These are phyloP conservation scores for Zarea fungicola DNA, from an alignment of 2,329 filamentous ascomycete genomes.

Conservation along the genomic window DNA sequence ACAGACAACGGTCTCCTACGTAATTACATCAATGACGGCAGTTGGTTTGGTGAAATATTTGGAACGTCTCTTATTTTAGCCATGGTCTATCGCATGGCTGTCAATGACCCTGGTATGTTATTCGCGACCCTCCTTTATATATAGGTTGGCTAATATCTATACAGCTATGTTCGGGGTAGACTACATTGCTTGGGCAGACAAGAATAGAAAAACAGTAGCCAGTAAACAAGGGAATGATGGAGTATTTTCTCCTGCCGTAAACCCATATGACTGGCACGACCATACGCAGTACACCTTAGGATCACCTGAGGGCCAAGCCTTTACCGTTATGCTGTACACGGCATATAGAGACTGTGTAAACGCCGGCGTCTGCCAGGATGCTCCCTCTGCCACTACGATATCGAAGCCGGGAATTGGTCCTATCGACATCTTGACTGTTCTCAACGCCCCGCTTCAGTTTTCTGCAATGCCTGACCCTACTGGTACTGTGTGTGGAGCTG, in stretches of 20 bases:
- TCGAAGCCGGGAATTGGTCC: too few species aligned
- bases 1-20: constrained; percentile 10
- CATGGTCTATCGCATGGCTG: constrained; percentile 15
- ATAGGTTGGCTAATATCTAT: too few species aligned
- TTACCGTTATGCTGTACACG: constrained; percentile 14
- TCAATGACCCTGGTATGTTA: too few species aligned
- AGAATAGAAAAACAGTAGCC: constrained; percentile 4
- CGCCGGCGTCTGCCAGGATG: constrained; percentile 4
- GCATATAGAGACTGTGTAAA: constrained; percentile 15
- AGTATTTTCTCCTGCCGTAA: constrained; percentile 12
- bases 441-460: too few species aligned
- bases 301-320: constrained; percentile 16
- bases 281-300: constrained; percentile 9
- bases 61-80: constrained; percentile 13
- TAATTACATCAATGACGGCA: constrained; percentile 14
- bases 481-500: too few species aligned
- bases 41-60: constrained; percentile 15
- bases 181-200: constrained; percentile 14
- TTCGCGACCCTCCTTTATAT: too few species aligned
- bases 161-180: constrained; percentile 11
- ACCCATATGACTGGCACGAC: constrained; percentile 14
- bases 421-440: too few species aligned
- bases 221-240: constrained; percentile 7
- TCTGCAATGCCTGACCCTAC: too few species aligned
- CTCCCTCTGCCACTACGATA: too few species aligned